Evolutionary conservation across 768 basidiomycete species (phyloP), one percentile per base, ranked within the genome.

Genomic region (Hemileccinum impolitum): DNA sequence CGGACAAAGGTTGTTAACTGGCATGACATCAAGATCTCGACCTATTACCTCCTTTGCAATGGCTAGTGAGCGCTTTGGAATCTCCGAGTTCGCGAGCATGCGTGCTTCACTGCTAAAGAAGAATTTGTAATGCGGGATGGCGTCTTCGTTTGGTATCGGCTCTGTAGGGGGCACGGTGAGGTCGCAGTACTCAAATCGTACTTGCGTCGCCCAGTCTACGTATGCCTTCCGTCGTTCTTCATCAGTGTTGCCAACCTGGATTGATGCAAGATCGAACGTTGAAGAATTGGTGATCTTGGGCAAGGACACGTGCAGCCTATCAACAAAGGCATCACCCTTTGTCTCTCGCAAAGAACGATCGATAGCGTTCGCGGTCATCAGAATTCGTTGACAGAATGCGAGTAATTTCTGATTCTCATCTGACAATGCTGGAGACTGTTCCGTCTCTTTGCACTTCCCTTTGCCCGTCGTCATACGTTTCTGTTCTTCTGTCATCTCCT

Each of bases 181-280:
- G 68, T 96, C 92, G 63, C 91, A 94, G 62, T 96, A 95, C 66
- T 94, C 90, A 70, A 96, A 97, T 44, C 93, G 77, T 21, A 80
- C 79, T 54, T 64, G 74, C 10, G 75, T 88, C 5, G 90, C 91
- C 94, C 94, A 97, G 35, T 87, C 80, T 47, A 88, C 61, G 65
- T 97, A 96, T 8, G 77, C 75, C 62, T 82, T 84, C 56, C 74
- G 73, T 2, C 82, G 74, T 25, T 77, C 78, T 62, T 87, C 89
- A 37, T 90, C 85, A 2, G 85, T 83, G 8, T 73, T 64, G 31
- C 80, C 82, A 3, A 75, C 71, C 15, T 61, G 52, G 43, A 68
- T 48, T 7, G 56, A 59, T 4, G 58, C 45, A 47, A 55, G 53
- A 50, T 82, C 75, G 43, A 81, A 70, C 31, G 71, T 59, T n/a